Conservation (phyloP, 306 rosid species). For the Parietaria judaica region DNA sequence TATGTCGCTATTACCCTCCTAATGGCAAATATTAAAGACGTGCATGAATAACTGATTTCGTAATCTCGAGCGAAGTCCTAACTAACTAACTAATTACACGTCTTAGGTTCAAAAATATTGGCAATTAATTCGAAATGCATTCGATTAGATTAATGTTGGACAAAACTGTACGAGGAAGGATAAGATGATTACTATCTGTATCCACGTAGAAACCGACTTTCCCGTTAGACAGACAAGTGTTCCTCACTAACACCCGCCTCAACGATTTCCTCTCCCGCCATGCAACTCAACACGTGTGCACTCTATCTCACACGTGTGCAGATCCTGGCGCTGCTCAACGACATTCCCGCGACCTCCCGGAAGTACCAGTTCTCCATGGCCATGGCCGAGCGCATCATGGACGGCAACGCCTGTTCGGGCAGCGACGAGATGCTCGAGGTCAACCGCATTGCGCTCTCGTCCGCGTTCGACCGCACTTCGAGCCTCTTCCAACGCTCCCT, state of each 20-base stretch:
- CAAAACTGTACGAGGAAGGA: neutral
- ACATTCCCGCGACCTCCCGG: constrained; percentile 31
- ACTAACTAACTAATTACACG: too few species aligned
- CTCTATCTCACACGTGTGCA: constrained; percentile 7
- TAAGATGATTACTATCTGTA: neutral
- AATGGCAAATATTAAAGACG: too few species aligned
- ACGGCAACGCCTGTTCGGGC: constrained; percentile 26
- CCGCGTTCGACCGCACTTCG: constrained; percentile 28
- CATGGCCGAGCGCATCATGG: constrained; percentile 36
- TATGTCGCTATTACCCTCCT: too few species aligned
- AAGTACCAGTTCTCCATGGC: constrained; percentile 38
- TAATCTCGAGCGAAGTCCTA: too few species aligned
- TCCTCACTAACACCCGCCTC: neutral
- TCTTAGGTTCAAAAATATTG: too few species aligned
- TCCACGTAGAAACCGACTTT: constrained; percentile 1
- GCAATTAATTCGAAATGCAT: too few species aligned
- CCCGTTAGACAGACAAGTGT: neutral
- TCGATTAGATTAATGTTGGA: too few species aligned
- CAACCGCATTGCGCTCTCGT: constrained; percentile 25
- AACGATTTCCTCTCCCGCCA: neutral
- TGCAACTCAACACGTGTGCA: neutral
- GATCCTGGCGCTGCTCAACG: constrained; percentile 27
- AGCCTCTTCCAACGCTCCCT: constrained; percentile 16
- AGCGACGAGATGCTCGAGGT: constrained; percentile 21
- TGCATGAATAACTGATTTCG: too few species aligned